Base-by-base conservation (phyloP, 306 rosid genomes). In the Alnus glutinosa region DNA sequence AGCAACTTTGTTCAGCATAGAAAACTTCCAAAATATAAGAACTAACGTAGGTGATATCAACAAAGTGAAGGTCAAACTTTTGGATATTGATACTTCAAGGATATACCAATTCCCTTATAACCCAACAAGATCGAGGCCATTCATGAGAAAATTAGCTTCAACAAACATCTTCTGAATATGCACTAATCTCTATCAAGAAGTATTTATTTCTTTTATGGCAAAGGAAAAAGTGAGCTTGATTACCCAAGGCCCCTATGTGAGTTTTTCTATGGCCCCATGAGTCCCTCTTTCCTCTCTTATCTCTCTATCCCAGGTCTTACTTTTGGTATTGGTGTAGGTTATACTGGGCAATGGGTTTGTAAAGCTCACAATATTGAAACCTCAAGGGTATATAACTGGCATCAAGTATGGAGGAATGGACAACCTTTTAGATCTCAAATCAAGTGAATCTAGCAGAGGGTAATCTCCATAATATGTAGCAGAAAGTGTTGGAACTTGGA, bases 331-430 rank as follows among this genome's bases (percentile, higher is more conserved):
- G 70, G 52, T 63, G 55, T 75, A 87, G 86, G 86, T 87, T 28
- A 49, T 70, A 13, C 39, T 87, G 77, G 79, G 70, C 61, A 84
- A 77, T 76, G 86, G 86, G 4, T 42, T 82, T 48, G 80, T 84
- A 34, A 77, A 74, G 67, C 85, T 82, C 12, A 87, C 85, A 5
- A 50, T 85, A 39, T 14, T 62, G 79, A 82, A 74, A 36, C 87
- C 85, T 23, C 82, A 80, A 75, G 88, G 88, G 1, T 82, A 74
- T 70, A 30, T 85, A 51, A 72, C 37, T n/a, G 80, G 80, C 19
- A 82, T 80, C 28, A 57, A 75, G 34, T 85, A 70, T 84, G 81
- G 87, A 44, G 87, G 88, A 67, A 44, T 85, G 73, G 90, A 80
- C 85, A 84, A 84, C 30, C 54, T 87, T 34, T 70, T 87, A 42